phyloP scores from a whole-genome alignment of 495 filamentous ascomycete genomes.

The Evansstolkia leycettana region DNA sequence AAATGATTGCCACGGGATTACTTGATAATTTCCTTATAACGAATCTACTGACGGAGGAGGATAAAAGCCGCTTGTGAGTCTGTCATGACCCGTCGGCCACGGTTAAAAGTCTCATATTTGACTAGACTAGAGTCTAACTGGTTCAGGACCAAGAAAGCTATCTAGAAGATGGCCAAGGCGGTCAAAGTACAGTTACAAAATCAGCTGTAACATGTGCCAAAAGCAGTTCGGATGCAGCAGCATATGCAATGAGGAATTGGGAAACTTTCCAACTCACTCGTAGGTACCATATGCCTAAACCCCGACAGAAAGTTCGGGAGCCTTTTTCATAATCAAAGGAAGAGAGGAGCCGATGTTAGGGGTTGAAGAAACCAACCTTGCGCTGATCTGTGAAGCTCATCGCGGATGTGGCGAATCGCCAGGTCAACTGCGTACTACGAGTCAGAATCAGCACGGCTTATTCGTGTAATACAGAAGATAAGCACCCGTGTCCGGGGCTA shows the following conservation, averaged over 20 bases:
- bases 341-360: conserved; percentile 3
- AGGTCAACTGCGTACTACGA: conserved; percentile 9
- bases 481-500: conserved; percentile 1
- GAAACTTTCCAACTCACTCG: conserved; percentile 1
- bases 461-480: neutral
- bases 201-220: conserved; percentile 8
- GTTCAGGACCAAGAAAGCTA: conserved; percentile 12
- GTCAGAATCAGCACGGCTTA: conserved; percentile 11
- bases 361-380: conserved; percentile 22
- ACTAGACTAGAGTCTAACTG: conserved; percentile 2
- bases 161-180: conserved; percentile 16
- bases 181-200: conserved; percentile 16
- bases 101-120: neutral
- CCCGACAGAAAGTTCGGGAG: no score
- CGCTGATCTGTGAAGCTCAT: conserved; percentile 10
- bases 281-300: no score
- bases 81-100: conserved; percentile 1
- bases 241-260: conserved; percentile 1
- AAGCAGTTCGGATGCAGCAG: no score
- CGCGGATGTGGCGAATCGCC: conserved; percentile 8
- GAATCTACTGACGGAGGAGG: no score
- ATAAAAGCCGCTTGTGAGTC: no score
- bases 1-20: no score
- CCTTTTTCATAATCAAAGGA: no score
- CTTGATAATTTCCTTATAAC: no score